phyloP scores from a whole-genome alignment of 306 rosid species.

The Hippophae tibetana region DNA sequence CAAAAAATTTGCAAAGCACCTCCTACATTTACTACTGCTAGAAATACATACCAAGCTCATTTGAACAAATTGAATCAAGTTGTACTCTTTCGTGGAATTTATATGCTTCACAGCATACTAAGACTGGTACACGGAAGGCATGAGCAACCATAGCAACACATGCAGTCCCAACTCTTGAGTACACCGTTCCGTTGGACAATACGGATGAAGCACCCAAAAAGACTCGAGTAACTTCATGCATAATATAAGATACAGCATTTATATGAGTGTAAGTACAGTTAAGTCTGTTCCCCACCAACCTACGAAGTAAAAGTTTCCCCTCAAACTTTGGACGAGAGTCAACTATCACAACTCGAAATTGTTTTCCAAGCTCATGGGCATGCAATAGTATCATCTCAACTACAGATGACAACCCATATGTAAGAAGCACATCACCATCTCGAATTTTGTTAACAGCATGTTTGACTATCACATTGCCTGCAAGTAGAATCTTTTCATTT shows the following conservation, averaged over 20 bases:
- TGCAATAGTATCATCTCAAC: constrained; percentile 66
- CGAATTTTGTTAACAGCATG: constrained; percentile 72
- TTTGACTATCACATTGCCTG: constrained; percentile 70
- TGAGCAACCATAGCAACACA: constrained; percentile 92
- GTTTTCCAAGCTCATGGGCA: constrained; percentile 71
- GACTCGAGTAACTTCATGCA: constrained; percentile 82
- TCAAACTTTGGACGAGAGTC: constrained; percentile 85
- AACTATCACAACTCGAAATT: constrained; percentile 69
- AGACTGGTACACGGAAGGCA: constrained; percentile 70
- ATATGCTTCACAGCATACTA: constrained; percentile 84
- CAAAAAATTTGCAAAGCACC: constrained; percentile 10
- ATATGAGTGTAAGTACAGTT: constrained; percentile 76
- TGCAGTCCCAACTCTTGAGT: constrained; percentile 87
- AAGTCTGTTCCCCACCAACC: constrained; percentile 67
- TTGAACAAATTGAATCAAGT: constrained; percentile 81
- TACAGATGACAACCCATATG: constrained; percentile 58
- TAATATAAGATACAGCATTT: constrained; percentile 65
- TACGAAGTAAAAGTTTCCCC: constrained; percentile 64
- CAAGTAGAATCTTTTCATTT: constrained; percentile 64
- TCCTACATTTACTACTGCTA: background rate
- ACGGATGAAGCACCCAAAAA: constrained; percentile 75
- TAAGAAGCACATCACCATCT: constrained; percentile 86
- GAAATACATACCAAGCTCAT: constrained; percentile 61
- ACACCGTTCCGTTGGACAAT: constrained; percentile 76
- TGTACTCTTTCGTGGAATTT: constrained; percentile 93